Evolutionary conservation across 2,329 filamentous ascomycete species (phyloP), one percentile per base, ranked within the genome.

Genomic region (Aureobasidium lini): DNA sequence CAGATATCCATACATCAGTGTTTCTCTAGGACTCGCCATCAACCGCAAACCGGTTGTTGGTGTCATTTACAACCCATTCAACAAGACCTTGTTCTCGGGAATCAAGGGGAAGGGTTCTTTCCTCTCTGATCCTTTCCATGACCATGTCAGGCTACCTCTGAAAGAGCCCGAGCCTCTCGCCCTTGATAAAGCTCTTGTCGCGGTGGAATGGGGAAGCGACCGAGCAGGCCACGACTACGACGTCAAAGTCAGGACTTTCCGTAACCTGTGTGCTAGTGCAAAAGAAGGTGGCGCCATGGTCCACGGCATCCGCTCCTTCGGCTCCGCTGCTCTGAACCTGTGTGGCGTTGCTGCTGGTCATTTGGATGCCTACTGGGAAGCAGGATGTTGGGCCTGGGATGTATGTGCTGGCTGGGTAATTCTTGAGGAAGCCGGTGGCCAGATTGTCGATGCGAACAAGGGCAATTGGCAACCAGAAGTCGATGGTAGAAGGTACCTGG

Each of bases 381-480:
- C 86, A 39, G 89, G 89, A 0, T 90, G 87, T 72, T 93, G 88
- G 82, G 87, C 88, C 1, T 93, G 89, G 89, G 89, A 93, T 70
- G 89, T 93, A 2, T 89, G 87, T 68, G 89, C 89, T 5, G 89
- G 85, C 0, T 92, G 88, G 89, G 84, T 86, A 60, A 86, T 93
- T 62, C 75, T 93, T 29, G 75, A 76, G 32, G 89, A 93, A 76
- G 87, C 88, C 0, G 89, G 89, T 0, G 89, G 89, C 0, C 76
- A 83, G 54, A 83, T 93, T 77, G 87, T 81, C 7, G 81, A 86
- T 68, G 87, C 84, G 4, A 91, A 92, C 69, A 84, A 87, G 0
- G 88, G 87, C 0, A 81, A 82, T 59, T 92, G 88, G 88, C 70
- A 81, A 46, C 76, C 80, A 5, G 72, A 67, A 50, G 70, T 86